Percentiles rank a stretch among this genome's conserved stretches.
These are phyloP conservation scores for Perkinsela sp. DNA, from an alignment of 208 protist genomes.

Conservation along the genomic window DNA sequence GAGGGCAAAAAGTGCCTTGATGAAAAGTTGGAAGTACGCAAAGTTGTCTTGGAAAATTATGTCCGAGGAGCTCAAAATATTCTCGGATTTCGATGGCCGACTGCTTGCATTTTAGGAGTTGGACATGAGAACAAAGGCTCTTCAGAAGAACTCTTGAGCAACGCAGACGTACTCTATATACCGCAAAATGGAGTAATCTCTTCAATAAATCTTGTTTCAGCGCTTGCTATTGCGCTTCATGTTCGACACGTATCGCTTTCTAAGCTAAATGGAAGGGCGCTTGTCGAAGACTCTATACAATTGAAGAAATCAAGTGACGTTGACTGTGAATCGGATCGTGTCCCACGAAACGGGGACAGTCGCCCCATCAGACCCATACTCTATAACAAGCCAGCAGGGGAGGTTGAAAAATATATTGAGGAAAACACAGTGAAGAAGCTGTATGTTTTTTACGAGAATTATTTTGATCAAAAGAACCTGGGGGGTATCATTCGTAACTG, in stretches of 20 bases:
- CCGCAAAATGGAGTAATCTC: constrained; percentile 63
- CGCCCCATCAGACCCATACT: not conserved
- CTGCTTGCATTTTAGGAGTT: constrained; percentile 14
- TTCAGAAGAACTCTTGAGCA: not conserved
- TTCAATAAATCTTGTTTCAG: constrained; percentile 56
- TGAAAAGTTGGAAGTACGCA: constrained; percentile 2
- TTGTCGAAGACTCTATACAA: not conserved
- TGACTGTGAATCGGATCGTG: not conserved
- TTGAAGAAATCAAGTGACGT: not conserved
- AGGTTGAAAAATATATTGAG: not conserved
- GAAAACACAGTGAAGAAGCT: constrained; percentile 8
- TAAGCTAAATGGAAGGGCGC: not conserved
- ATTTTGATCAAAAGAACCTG: constrained; percentile 33
- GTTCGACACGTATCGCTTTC: not conserved
- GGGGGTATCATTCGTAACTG: constrained; percentile 45
- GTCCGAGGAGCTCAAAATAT: constrained; percentile 22
- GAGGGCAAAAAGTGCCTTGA: not conserved
- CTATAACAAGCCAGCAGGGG: not conserved
- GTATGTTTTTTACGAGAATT: constrained; percentile 50
- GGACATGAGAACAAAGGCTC: constrained; percentile 46
- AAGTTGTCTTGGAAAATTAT: constrained; percentile 54
- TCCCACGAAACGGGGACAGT: not conserved
- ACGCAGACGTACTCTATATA: constrained; percentile 18
- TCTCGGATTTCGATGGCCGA: constrained; percentile 12
- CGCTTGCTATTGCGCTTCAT: constrained; percentile 28